Conservation (phyloP, 345 rosid species). For the Alliaria petiolata region DNA sequence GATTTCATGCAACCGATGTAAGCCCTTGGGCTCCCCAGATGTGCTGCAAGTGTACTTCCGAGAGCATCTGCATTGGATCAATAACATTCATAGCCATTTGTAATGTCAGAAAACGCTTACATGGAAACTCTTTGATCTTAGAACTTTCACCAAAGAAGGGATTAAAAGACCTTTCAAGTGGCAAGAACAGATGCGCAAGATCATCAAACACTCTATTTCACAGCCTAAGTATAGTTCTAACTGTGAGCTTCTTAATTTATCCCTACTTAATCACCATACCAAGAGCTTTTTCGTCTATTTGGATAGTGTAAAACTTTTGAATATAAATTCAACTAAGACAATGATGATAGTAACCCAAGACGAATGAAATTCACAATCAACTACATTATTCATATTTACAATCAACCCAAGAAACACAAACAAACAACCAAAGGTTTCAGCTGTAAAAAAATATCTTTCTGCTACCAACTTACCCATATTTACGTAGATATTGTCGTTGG, state of each 20-base stretch:
- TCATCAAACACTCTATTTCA: not conserved
- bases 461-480: conserved; percentile 56
- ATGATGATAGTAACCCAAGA: not conserved
- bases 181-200: not conserved
- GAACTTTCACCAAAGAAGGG: not conserved
- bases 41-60: conserved; percentile 68
- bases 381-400: not conserved
- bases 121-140: not conserved
- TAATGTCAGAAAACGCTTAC: not conserved
- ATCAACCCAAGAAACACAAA: not conserved
- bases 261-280: conserved; percentile 7
- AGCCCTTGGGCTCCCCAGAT: conserved; percentile 54
- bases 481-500: conserved; percentile 68
- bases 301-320: not conserved
- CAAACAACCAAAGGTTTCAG: not conserved
- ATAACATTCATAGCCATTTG: not conserved
- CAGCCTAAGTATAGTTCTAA: not conserved
- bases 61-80: conserved; percentile 49
- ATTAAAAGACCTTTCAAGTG: not conserved
- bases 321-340: not conserved
- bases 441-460: not conserved
- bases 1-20: conserved; percentile 94
- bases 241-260: not conserved
- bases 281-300: not conserved
- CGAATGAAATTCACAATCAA: not conserved